phyloP scores from a whole-genome alignment of 176 grass and related monocot genomes.

The Aegilops longissima region DNA sequence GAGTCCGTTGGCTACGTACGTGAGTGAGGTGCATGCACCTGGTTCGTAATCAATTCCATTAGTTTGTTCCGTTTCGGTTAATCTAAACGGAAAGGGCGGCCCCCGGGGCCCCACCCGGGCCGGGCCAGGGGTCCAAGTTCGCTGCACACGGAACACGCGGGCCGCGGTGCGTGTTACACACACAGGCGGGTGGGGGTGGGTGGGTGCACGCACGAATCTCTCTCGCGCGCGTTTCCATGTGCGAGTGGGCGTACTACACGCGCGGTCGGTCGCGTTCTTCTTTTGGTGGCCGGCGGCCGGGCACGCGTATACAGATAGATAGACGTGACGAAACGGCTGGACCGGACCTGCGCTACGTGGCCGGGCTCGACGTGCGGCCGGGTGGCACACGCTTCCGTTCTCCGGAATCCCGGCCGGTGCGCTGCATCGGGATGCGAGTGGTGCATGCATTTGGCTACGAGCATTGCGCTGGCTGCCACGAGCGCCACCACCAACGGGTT shows the following conservation, averaged over 20 bases:
- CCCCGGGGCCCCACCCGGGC: not conserved
- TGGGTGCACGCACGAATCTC: slow-evolving; percentile 24
- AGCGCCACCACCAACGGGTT: too few relatives aligned
- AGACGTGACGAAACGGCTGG: not conserved
- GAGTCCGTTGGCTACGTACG: not conserved
- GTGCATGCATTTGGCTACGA: too few relatives aligned
- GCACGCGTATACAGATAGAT: not conserved
- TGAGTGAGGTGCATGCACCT: slow-evolving; percentile 12
- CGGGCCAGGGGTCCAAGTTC: slow-evolving; percentile 14
- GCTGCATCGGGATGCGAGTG: too few relatives aligned
- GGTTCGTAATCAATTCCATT: not conserved
- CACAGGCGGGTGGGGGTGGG: not conserved
- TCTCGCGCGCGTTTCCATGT: not conserved
- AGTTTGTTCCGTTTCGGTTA: not conserved
- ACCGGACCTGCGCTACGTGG: not conserved
- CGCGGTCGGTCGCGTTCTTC: not conserved
- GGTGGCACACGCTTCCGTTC: too few relatives aligned
- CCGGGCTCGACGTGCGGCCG: too few relatives aligned
- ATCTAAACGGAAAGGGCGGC: not conserved
- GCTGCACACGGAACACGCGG: slow-evolving; percentile 10
- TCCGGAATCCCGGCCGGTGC: too few relatives aligned
- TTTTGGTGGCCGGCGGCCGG: too few relatives aligned
- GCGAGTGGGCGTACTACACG: not conserved
- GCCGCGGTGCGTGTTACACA: not conserved
- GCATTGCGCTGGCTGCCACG: too few relatives aligned